Evolutionary conservation across 2,329 filamentous ascomycete genomes (phyloP).

Genomic region (Dendrostoma leiphaemia): DNA sequence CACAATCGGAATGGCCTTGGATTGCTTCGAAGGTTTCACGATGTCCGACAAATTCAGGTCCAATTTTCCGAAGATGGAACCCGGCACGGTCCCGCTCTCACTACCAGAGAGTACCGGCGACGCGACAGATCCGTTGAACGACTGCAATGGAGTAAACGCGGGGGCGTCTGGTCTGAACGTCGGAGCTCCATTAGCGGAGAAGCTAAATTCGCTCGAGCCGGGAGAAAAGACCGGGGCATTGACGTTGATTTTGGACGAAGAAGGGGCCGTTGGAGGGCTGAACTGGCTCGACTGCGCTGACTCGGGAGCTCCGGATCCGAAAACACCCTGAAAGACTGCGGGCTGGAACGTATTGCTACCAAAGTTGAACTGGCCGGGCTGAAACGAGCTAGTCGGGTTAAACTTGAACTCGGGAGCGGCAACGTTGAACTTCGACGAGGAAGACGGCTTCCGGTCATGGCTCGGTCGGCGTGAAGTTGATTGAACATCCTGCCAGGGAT

Average conservation of each 20-base stretch:
- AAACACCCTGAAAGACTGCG: slow-evolving; percentile 40
- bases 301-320: slow-evolving; percentile 31
- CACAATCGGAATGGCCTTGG: slow-evolving; percentile 82
- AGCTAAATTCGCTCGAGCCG: slow-evolving; percentile 62
- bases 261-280: slow-evolving; percentile 37
- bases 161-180: slow-evolving; percentile 77
- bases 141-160: slow-evolving; percentile 64
- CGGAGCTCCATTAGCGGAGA: slow-evolving; percentile 59
- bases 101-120: slow-evolving; percentile 44
- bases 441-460: slow-evolving; percentile 67
- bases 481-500: slow-evolving; percentile 59
- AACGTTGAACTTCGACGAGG: slow-evolving; percentile 77
- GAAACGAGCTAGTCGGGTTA: slow-evolving; percentile 53
- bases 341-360: slow-evolving; percentile 47
- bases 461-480: slow-evolving; percentile 44
- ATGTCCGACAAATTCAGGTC: slow-evolving; percentile 60
- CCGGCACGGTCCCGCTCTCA: slow-evolving; percentile 39
- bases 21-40: slow-evolving; percentile 65
- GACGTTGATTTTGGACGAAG: slow-evolving; percentile 61
- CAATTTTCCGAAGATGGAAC: slow-evolving; percentile 69
- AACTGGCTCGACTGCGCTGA: slow-evolving; percentile 39
- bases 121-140: slow-evolving; percentile 45
- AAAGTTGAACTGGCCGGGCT: slow-evolving; percentile 51
- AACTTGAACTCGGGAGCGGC: slow-evolving; percentile 88
- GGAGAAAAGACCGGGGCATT: slow-evolving; percentile 72